Base-by-base conservation (phyloP, 169 alveolate species). In the Plasmodium berghei region DNA sequence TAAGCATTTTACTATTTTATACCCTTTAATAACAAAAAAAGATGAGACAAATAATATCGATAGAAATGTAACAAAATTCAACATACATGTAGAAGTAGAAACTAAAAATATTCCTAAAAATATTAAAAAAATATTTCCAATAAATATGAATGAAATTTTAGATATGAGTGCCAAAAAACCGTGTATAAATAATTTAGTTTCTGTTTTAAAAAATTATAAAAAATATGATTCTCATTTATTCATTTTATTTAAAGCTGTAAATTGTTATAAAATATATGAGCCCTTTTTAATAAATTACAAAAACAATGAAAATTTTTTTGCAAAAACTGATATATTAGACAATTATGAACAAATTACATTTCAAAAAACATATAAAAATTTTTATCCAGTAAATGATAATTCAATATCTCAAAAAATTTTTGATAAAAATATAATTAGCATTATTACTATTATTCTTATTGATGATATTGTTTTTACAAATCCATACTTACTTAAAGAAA, bases 211-310 rank as follows among this genome's bases (percentile, higher is more conserved):
- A 40, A 80, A 66, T 12, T 80, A 80, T 80, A 55, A 80, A 54
- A 48, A 48, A 54, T 69, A 58, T 58, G 72, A 80, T 45, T 80
- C 90, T 22, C 90, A 80, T 55, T 54, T 80, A 24, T 80, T 80
- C 40, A 49, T 80, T 54, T 59, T 66, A 40, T 80, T 80, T 58
- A 80, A 70, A 80, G 67, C 62, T 18, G 90, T 80, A 22, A 64
- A 80, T 24, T 80, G 90, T 58, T 28, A 80, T 14, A 55, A 70
- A 26, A 70, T 67, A 40, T 67, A 66, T 66, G 73, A 66, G 16
- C 90, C 90, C 16, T 80, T 66, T 59, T 59, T 80, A 58, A 52
- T 55, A 40, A 80, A 58, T 26, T 24, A 18, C 40, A 59, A 80
- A 12, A 80, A 80, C 24, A 66, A 70, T 80, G 90, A 64, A 80